Evolutionary conservation across 306 rosid species (phyloP).

Genomic region (Malus sylvestris): DNA sequence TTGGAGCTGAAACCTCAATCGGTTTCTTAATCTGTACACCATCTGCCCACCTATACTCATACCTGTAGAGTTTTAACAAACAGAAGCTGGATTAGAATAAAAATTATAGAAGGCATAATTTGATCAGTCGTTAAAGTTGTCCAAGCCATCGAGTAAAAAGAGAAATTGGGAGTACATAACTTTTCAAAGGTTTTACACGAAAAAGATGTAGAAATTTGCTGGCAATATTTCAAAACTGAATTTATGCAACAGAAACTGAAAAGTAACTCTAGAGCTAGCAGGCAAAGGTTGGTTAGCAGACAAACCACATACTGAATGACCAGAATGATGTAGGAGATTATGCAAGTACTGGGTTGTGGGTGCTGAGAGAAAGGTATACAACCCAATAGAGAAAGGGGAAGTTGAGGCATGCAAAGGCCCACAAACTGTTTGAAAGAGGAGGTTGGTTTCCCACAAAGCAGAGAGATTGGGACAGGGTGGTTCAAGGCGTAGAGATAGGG

Average conservation of each 20-base stretch:
- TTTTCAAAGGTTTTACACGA: background rate
- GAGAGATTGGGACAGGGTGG: background rate
- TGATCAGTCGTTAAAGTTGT: background rate
- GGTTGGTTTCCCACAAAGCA: background rate
- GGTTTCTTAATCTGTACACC: conserved; percentile 97
- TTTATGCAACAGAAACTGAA: background rate
- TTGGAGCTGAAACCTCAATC: conserved; percentile 98
- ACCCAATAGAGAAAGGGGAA: background rate
- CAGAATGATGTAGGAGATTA: background rate
- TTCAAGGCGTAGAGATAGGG: background rate
- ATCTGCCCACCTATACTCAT: conserved; percentile 99
- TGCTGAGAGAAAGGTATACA: background rate
- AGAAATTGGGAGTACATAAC: background rate
- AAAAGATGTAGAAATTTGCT: background rate
- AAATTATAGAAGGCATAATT: background rate
- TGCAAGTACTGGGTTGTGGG: background rate
- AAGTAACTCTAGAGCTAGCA: background rate
- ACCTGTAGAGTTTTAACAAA: conserved; percentile 40
- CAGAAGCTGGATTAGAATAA: background rate
- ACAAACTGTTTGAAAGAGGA: background rate
- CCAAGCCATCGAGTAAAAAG: background rate
- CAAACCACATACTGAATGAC: background rate
- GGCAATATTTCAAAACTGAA: background rate
- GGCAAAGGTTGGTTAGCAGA: background rate
- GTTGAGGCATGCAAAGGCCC: background rate